Evolutionary conservation across 2,329 filamentous ascomycete species (phyloP), one percentile per base, ranked within the genome.

Genomic region (Macrophomina pseudophaseolina): DNA sequence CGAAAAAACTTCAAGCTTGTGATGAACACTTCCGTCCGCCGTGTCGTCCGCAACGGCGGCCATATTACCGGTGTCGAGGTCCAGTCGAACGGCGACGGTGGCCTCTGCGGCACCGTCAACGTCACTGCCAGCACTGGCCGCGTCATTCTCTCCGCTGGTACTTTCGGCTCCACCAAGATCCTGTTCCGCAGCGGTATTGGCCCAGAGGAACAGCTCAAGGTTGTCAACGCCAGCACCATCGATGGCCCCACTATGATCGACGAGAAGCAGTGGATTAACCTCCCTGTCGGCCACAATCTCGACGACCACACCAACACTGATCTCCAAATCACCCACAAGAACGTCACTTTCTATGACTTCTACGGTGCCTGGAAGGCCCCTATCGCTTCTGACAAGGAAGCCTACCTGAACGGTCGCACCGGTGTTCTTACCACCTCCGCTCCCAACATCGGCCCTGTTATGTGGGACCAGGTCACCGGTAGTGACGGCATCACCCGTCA

Each of bases 161-260:
- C 89, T 1, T 91, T 92, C 69, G 88, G 88, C n/a, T 88, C 88
- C 1, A 82, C 89, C 14, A 90, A 90, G 77, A 80, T 93, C 56
- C 83, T 92, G 2, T 82, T 91, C 77, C 84, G 89, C 72, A 89
- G 87, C 78, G 88, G 90, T 70, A 92, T 91, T 69, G 90, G 90
- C 4, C 88, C 88, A 28, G 76, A 77, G 62, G 80, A 79, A 52
- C 80, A 83, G 73, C 80, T 84, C 53, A 75, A 75, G 51, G 74
- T 79, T 30, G 83, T 84, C 46, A 77, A 81, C 72, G 75, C 74
- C 69, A 83, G 81, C 66, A 75, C 72, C 23, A 66, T 70, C 7
- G 82, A 83, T 68, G 79, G 82, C 6, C 51, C 73, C 6, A 80
- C 80, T 16, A 78, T 83, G 74, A 80, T 83, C 65, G 74, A 78